Conservation (phyloP, 345 rosid species). For the Ceriops decandra region DNA sequence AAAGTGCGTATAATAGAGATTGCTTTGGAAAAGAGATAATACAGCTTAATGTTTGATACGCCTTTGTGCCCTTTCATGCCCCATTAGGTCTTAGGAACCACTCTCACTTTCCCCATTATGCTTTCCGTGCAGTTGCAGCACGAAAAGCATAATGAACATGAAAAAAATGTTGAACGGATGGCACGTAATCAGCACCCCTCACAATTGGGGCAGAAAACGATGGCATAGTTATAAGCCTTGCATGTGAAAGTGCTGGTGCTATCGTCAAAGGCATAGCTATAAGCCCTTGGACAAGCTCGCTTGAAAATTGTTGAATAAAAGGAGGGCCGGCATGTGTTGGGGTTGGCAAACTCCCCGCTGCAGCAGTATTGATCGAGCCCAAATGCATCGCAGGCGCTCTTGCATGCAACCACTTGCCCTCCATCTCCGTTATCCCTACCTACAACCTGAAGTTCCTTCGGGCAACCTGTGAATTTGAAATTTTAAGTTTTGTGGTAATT, state of each 20-base stretch:
- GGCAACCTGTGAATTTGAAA: constrained; percentile 46
- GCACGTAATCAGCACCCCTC: constrained; percentile 22
- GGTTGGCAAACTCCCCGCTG: constrained; percentile 86
- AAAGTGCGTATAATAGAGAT: too few relatives aligned
- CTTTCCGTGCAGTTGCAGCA: too few relatives aligned
- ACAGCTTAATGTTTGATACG: too few relatives aligned
- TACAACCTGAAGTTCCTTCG: constrained; percentile 86
- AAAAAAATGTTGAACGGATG: too few relatives aligned
- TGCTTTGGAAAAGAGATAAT: too few relatives aligned
- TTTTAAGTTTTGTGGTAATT: background rate
- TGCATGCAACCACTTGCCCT: constrained; percentile 55
- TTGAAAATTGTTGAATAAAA: constrained; percentile 76
- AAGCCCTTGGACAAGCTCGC: constrained; percentile 86
- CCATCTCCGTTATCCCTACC: constrained; percentile 39
- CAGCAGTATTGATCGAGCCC: constrained; percentile 84
- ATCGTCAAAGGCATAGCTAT: constrained; percentile 82
- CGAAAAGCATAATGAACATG: too few relatives aligned
- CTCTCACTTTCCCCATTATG: too few relatives aligned
- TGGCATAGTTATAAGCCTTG: constrained; percentile 37
- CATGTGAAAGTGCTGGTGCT: constrained; percentile 86
- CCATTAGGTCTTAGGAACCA: too few relatives aligned
- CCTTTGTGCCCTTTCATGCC: too few relatives aligned
- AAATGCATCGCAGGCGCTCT: constrained; percentile 87
- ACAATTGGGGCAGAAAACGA: constrained; percentile 21
- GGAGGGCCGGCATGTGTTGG: constrained; percentile 69